Percentiles rank a stretch among this genome's conserved stretches.
Conservation (phyloP, 2,329 filamentous ascomycete genomes). For the Phialophora verrucosa region DNA sequence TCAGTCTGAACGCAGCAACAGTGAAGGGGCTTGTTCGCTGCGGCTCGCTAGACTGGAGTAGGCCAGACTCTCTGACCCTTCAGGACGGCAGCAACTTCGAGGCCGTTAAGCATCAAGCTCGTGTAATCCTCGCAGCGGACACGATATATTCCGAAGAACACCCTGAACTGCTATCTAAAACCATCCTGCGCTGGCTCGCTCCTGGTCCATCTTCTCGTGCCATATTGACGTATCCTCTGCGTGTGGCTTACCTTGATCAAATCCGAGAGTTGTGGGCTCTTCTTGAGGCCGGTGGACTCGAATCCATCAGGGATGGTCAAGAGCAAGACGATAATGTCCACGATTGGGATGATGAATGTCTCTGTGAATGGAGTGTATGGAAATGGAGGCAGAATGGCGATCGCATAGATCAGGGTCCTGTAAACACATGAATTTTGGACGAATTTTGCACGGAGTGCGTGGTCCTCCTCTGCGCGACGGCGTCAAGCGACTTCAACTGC, state of each 20-base stretch:
- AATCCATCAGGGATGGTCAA: slow-evolving; percentile 51
- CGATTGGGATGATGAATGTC: slow-evolving; percentile 54
- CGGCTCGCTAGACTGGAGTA: slow-evolving; percentile 55
- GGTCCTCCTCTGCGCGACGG: background rate
- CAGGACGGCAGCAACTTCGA: slow-evolving; percentile 21
- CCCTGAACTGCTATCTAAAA: slow-evolving; percentile 46
- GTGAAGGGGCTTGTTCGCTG: slow-evolving; percentile 75
- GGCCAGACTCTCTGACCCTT: slow-evolving; percentile 39
- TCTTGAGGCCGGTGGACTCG: slow-evolving; percentile 47
- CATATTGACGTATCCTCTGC: slow-evolving; percentile 49
- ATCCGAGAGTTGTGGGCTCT: slow-evolving; percentile 50
- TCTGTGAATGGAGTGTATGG: slow-evolving; percentile 58
- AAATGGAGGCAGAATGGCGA: slow-evolving; percentile 43
- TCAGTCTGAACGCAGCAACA: slow-evolving; percentile 66
- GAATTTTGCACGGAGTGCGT: background rate
- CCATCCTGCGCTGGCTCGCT: slow-evolving; percentile 47
- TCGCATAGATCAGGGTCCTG: background rate
- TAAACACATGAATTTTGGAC: background rate
- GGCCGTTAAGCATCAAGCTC: slow-evolving; percentile 41
- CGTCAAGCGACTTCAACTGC: background rate
- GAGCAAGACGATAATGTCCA: slow-evolving; percentile 52
- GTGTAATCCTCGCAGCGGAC: slow-evolving; percentile 51
- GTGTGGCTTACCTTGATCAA: slow-evolving; percentile 52
- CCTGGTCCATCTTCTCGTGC: slow-evolving; percentile 42
- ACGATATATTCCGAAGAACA: slow-evolving; percentile 52